Evolutionary conservation across 2,329 filamentous ascomycete genomes (phyloP), one percentile per base, ranked within the genome.

Genomic region (Epichloe hybrida): DNA sequence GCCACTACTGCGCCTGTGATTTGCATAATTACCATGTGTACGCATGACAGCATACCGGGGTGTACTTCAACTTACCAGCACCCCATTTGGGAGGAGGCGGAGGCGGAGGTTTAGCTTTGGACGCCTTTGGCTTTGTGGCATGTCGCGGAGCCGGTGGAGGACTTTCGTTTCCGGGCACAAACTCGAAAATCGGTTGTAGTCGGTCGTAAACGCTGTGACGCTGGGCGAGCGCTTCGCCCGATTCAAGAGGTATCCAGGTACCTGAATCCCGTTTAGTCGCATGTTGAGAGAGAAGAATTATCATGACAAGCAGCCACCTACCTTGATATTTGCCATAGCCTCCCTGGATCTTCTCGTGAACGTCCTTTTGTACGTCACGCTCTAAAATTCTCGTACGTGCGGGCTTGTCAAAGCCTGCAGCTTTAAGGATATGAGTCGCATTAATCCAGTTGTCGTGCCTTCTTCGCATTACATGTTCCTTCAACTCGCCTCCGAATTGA

Each of bases 251-350:
- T 47, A 98, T 93, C 90, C 93, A 98, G 48, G 93, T 98, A 62
- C 93, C 87, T 90, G 56, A 39, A 15, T 11, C 38, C 27, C 5
- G 40, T 49, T 56, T 48, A 57, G 52, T 44, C 20, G 41, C 34
- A 20, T n/a, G 13, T 2, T 42, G 5, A 31, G 23, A 12, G 17
- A 47, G 9, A 3, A 3, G 45, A 13, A 13, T 17, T 15, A 12
- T 43, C 8, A 31, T 36, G 27, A 20, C 13, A 17, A 3, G 13
- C 35, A 38, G 40, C 9, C 27, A 59, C 68, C 43, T 62, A 88
- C 86, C 90, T 73, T 98, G 93, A 60, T 97, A 98, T 80, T 97
- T 97, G 61, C 93, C 93, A 67, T 97, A 97, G 15, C 93, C 93
- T 57, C 91, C 93, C 93, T 98, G 93, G 5, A 98, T 90, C 72